Evolutionary conservation across 768 basidiomycete genomes (phyloP).

Genomic region (Kwoniella botswanensis): DNA sequence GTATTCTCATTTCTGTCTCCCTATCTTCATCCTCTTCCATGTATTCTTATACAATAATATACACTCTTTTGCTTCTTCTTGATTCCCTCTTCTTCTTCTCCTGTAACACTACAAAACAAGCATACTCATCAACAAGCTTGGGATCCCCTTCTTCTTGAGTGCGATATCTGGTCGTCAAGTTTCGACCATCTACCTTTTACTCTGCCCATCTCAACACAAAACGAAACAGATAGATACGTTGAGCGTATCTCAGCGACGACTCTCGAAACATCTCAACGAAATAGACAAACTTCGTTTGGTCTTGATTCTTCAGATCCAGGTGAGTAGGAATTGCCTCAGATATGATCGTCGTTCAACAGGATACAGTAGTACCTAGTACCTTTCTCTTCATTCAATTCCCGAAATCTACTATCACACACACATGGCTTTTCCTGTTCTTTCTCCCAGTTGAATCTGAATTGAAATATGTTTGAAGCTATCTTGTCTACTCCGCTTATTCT

Average conservation of each 20-base stretch:
- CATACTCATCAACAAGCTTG: no score
- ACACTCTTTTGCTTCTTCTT: neutral
- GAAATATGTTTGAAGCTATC: neutral
- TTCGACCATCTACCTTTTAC: neutral
- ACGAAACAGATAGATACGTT: constrained; percentile 4
- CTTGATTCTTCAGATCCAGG: neutral
- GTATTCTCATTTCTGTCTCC: neutral
- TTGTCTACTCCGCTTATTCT: neutral
- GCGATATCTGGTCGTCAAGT: constrained; percentile 3
- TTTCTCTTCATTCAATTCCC: neutral
- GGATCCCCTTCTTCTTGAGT: neutral
- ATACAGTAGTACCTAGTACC: constrained; percentile 1
- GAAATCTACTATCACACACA: neutral
- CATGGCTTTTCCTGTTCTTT: constrained; percentile 2
- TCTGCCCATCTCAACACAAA: no score
- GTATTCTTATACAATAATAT: neutral
- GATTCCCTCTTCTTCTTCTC: neutral
- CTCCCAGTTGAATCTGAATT: neutral
- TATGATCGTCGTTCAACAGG: neutral
- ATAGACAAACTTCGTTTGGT: neutral
- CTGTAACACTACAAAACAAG: neutral
- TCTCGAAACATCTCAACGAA: neutral
- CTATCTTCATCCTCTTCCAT: neutral
- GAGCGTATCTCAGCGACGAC: constrained; percentile 9
- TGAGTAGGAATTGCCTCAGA: neutral